Conservation (phyloP, 2,329 filamentous ascomycete species). For the Fusarium sp. region DNA sequence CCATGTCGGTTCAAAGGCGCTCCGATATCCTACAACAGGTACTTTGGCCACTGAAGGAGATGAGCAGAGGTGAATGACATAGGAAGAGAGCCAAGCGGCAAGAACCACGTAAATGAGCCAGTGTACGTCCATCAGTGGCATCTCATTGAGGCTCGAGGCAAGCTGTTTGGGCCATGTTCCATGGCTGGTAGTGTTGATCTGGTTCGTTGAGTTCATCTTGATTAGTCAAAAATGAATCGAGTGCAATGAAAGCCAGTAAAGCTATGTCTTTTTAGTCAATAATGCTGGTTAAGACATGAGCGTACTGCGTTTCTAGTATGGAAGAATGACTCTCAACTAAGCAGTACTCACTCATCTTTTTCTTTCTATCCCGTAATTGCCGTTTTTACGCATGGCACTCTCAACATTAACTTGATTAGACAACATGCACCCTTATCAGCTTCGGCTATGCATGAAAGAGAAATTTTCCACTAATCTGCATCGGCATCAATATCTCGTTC, state of each 20-base stretch:
- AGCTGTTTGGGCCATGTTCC: background rate
- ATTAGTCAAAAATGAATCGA: accelerated
- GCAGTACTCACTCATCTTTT: too few relatives aligned
- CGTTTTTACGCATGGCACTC: too few relatives aligned
- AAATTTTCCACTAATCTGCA: background rate
- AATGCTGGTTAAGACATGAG: background rate
- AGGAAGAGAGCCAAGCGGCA: background rate
- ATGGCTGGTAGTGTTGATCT: background rate
- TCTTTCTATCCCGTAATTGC: accelerated
- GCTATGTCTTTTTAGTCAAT: accelerated
- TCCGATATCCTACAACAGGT: background rate
- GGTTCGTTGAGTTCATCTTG: accelerated
- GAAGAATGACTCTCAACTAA: accelerated
- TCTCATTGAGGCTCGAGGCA: accelerated
- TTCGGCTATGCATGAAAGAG: too few relatives aligned
- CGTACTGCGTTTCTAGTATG: accelerated
- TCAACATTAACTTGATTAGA: too few relatives aligned
- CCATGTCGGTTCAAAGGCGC: background rate
- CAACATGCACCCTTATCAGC: too few relatives aligned
- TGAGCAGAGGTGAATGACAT: too few relatives aligned
- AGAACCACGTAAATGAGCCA: background rate
- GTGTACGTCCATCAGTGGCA: background rate
- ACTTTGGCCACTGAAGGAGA: background rate
- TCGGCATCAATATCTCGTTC: background rate
- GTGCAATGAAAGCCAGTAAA: background rate